Percentiles rank a stretch among this genome's conserved stretches.
These are phyloP conservation scores for Microsporum canis DNA, from an alignment of 2,329 filamentous ascomycete species.

Conservation along the genomic window DNA sequence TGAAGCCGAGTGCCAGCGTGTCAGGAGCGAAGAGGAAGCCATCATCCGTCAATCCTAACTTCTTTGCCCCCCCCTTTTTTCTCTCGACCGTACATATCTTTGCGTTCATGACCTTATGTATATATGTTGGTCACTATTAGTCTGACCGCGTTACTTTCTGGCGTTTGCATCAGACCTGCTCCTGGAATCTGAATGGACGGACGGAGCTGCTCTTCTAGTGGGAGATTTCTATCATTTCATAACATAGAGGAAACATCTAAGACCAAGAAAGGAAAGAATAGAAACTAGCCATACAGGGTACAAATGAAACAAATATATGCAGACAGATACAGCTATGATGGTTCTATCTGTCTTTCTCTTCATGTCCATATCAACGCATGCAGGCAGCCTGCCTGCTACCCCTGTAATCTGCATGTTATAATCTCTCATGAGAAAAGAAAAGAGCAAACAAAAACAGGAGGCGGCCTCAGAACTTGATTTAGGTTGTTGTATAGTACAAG, in stretches of 20 bases:
- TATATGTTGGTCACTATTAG: background rate
- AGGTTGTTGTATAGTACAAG: slow-evolving; percentile 1
- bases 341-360: background rate
- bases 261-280: too few species aligned
- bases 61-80: background rate
- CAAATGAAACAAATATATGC: background rate
- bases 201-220: too few species aligned
- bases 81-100: background rate
- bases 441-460: background rate
- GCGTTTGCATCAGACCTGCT: too few species aligned
- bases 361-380: background rate
- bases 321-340: background rate
- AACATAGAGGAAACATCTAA: background rate
- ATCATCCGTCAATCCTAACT: background rate
- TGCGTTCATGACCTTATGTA: background rate
- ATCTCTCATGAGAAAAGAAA: background rate
- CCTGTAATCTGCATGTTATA: background rate
- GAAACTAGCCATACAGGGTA: background rate
- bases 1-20: slow-evolving; percentile 26
- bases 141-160: background rate
- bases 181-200: too few species aligned
- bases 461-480: background rate
- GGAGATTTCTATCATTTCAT: slow-evolving; percentile 1
- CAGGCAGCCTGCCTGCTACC: background rate
- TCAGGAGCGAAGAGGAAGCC: background rate